phyloP scores from a whole-genome alignment of 2,329 filamentous ascomycete genomes.

The Ustulina deusta region DNA sequence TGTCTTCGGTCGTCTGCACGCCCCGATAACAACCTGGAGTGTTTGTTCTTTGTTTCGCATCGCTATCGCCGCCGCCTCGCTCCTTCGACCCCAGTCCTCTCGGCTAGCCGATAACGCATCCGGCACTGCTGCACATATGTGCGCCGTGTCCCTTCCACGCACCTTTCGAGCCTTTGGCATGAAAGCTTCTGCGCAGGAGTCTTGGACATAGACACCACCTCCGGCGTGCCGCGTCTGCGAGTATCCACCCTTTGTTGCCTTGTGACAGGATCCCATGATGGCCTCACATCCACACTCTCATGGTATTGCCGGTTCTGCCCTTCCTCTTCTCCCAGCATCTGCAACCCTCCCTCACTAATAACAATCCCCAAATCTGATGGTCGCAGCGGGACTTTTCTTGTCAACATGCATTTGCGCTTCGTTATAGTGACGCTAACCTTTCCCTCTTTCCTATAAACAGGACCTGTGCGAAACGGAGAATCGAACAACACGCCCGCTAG shows the following conservation, averaged over 20 bases:
- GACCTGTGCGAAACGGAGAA: conserved; percentile 45
- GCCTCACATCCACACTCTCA: conserved; percentile 33
- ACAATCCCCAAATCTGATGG: background rate
- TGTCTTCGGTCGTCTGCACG: background rate
- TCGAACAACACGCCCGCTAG: conserved; percentile 38
- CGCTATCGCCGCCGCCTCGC: background rate
- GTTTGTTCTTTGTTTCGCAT: conserved; percentile 17
- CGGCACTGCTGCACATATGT: conserved; percentile 31
- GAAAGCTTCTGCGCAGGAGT: conserved; percentile 25
- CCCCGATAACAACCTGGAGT: background rate
- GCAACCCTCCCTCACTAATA: background rate
- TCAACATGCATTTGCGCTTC: background rate
- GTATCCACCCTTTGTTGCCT: conserved; percentile 31
- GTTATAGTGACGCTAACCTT: conserved; percentile 23
- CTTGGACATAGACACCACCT: conserved; percentile 11
- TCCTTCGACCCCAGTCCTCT: background rate
- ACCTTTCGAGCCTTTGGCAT: conserved; percentile 32
- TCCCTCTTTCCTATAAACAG: conserved; percentile 39
- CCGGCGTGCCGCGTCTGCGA: conserved; percentile 17
- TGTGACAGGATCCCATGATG: conserved; percentile 31
- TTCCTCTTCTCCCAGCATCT: conserved; percentile 5
- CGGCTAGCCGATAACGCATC: conserved; percentile 1
- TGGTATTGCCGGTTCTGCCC: conserved; percentile 27
- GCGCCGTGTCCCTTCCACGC: conserved; percentile 28
- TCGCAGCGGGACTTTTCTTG: background rate